Conservation (phyloP, 148 eudicot genomes). For the Nepenthes mirabilis region DNA sequence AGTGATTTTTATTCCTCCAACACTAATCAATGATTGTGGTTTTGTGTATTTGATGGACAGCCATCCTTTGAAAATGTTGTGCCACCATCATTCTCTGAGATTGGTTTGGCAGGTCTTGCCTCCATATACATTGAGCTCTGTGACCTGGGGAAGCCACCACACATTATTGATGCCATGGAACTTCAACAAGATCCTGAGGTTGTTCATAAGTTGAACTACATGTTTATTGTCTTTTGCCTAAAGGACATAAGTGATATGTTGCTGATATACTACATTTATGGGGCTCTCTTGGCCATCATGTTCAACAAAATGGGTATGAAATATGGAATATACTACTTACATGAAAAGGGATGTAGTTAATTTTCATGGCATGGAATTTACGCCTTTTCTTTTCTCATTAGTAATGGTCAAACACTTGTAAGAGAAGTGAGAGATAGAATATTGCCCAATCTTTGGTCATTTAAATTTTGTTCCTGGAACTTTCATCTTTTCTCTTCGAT, state of each 20-base stretch:
- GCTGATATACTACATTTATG: neutral
- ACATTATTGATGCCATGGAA: conserved; percentile 65
- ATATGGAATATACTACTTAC: no score
- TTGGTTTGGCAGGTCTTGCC: conserved; percentile 62
- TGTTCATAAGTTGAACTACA: neutral
- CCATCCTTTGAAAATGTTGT: conserved; percentile 80
- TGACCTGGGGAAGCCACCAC: conserved; percentile 64
- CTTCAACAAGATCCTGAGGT: conserved; percentile 91
- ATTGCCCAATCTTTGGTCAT: no score
- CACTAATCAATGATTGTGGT: conserved; percentile 3
- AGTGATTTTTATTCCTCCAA: neutral
- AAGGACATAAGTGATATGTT: neutral
- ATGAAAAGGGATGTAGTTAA: no score
- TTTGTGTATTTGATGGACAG: conserved; percentile 26
- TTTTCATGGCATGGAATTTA: no score
- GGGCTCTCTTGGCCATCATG: neutral
- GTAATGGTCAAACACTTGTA: no score
- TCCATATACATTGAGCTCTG: conserved; percentile 61
- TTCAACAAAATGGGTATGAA: no score
- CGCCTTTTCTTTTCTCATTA: no score
- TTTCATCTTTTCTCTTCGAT: no score
- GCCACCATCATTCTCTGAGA: conserved; percentile 60
- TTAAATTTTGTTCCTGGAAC: no score
- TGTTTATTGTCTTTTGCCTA: neutral
- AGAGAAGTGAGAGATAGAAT: no score